Conservation (phyloP, 345 rosid species). For the Arabidopsis arenosa region DNA sequence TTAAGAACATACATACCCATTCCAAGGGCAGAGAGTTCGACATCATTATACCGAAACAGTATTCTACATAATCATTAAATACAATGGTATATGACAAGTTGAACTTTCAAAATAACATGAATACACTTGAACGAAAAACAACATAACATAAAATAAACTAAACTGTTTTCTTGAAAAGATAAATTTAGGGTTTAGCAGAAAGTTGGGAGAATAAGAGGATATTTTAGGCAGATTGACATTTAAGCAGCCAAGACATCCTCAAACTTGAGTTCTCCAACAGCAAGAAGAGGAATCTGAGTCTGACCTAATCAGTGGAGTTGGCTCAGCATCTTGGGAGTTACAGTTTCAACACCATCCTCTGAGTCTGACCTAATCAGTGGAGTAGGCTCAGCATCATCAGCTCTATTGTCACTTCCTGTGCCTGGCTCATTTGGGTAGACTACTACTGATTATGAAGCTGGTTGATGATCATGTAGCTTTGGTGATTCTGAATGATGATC, state of each 20-base stretch:
- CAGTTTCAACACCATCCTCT: not conserved
- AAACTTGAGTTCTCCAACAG: constrained; percentile 49
- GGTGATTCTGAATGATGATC: no score
- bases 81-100: no score
- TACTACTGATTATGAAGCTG: not conserved
- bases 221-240: constrained; percentile 39
- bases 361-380: not conserved
- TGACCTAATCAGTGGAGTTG: no score
- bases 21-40: no score
- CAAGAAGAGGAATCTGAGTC: constrained; percentile 51
- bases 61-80: no score
- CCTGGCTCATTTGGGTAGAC: not conserved
- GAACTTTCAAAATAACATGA: not conserved
- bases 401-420: not conserved
- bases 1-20: no score
- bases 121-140: not conserved
- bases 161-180: not conserved
- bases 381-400: not conserved
- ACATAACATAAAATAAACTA: not conserved
- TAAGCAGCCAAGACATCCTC: constrained; percentile 54
- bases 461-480: not conserved
- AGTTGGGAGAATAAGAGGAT: not conserved
- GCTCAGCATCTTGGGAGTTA: not conserved
- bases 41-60: no score
- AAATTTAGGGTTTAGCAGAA: not conserved